Percentiles rank a stretch among this genome's conserved stretches.
phyloP scores from a whole-genome alignment of 306 rosid species.

The Sindora glabra region DNA sequence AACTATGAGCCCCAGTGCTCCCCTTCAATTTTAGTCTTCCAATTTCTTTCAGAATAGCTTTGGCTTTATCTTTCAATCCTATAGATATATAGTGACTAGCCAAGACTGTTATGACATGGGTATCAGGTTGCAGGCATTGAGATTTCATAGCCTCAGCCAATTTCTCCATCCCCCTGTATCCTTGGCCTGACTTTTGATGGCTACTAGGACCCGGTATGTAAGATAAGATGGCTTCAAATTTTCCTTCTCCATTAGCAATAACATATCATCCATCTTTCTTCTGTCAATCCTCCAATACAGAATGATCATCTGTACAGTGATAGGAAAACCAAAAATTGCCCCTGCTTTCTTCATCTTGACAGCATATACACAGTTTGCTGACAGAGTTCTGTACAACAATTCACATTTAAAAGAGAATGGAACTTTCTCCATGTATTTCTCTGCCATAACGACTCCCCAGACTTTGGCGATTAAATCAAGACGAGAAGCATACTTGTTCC shows the following conservation, averaged over 20 bases:
- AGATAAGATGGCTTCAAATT: conserved; percentile 13
- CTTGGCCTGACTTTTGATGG: background rate
- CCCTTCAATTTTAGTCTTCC: background rate
- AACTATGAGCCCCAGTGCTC: background rate
- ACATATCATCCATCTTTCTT: background rate
- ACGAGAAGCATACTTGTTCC: conserved; percentile 4
- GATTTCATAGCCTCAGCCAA: conserved; percentile 14
- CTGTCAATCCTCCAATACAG: conserved; percentile 4
- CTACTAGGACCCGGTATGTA: conserved; percentile 5
- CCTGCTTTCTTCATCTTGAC: conserved; percentile 9
- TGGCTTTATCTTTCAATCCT: conserved; percentile 18
- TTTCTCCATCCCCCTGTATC: background rate
- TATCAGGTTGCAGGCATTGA: conserved; percentile 6
- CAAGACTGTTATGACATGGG: background rate
- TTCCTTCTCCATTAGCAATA: conserved; percentile 11
- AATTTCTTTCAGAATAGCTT: background rate
- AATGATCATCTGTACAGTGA: conserved; percentile 9
- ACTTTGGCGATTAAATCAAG: conserved; percentile 13
- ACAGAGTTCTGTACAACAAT: conserved; percentile 3
- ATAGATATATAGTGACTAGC: conserved; percentile 2
- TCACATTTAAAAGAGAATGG: background rate
- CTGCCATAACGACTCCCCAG: background rate
- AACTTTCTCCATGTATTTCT: conserved; percentile 8
- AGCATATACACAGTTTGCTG: background rate
- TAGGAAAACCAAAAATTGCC: conserved; percentile 9